Base-by-base conservation (phyloP, 208 protist species). In the Trypanosoma theileri region DNA sequence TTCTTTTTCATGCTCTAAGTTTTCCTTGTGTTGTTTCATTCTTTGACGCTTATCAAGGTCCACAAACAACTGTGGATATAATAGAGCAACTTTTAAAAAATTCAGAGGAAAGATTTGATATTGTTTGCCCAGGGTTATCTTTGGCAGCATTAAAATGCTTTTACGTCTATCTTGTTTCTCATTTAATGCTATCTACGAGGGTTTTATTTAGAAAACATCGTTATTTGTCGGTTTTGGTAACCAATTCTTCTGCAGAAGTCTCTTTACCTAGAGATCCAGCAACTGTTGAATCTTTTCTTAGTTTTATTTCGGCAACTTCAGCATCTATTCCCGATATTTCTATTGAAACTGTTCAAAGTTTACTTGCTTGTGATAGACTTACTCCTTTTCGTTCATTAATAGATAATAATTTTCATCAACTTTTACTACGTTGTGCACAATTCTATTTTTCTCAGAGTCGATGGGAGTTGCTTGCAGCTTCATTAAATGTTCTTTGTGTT, bases 141-240 rank as follows among this genome's bases (percentile, higher is more conserved):
- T 69, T 91, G 21, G 79, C 72, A 4, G 66, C 77, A 19, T 72
- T 96, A 54, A 82, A 85, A 24, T 92, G 85, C 59, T 63, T 93
- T 45, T 92, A 91, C 59, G 84, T 84, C 26, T 96, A 94, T 79
- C 63, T 91, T 19, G 73, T 92, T 51, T 81, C 82, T 21, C 84
- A 93, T 59, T 67, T 96, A 40, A 91, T 96, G 85, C 77, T 93
- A 17, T 81, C 83, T 17, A 94, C 90, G 3, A 82, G 86, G 55
- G 90, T 93, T 16, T 70, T 93, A 40, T 96, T 96, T 66, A 76
- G 85, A 28, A 87, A 86, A 60, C 90, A 96, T 73, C 83, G 85
- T 7, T 78, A 82, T 48, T 70, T 96, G 17, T 88, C 87, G 21
- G 58, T 71, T 6, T 44, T 88, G 6, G 78, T 93, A n/a, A 91